A percentile compares a stretch with the other conserved stretches of the same genome.
Evolutionary conservation across 2,329 filamentous ascomycete genomes (phyloP).

Genomic region (Septoria petroselini): DNA sequence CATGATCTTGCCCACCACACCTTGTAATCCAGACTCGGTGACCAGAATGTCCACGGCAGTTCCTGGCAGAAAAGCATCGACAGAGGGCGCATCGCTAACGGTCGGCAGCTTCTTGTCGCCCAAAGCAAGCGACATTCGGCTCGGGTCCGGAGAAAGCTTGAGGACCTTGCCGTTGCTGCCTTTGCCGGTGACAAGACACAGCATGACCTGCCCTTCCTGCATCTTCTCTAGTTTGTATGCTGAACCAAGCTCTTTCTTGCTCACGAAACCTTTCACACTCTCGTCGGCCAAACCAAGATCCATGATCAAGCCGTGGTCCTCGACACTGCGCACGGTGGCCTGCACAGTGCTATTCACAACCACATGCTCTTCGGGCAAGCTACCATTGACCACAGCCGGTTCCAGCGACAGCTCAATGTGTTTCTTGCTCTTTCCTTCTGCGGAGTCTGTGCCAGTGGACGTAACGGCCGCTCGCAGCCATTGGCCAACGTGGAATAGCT

Average conservation of each 20-base stretch:
- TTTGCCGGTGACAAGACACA: conserved; percentile 76
- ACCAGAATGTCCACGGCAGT: conserved; percentile 84
- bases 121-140: conserved; percentile 34
- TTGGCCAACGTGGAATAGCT: conserved; percentile 78
- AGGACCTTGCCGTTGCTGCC: conserved; percentile 76
- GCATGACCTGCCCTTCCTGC: conserved; percentile 77
- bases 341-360: conserved; percentile 76
- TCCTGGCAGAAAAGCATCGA: conserved; percentile 87
- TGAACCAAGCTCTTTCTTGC: conserved; percentile 74
- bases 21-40: conserved; percentile 68
- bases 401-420: conserved; percentile 84
- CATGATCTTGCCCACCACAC: conserved; percentile 87
- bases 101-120: conserved; percentile 29
- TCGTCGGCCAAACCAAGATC: conserved; percentile 72
- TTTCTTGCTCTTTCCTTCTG: conserved; percentile 64
- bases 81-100: conserved; percentile 74
- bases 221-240: conserved; percentile 64
- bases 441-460: conserved; percentile 68
- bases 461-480: conserved; percentile 82
- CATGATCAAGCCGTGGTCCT: conserved; percentile 94
- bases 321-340: conserved; percentile 84
- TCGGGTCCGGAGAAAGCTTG: conserved; percentile 74
- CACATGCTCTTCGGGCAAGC: conserved; percentile 68
- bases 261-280: conserved; percentile 75
- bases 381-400: conserved; percentile 73